Conservation (phyloP, 2,329 filamentous ascomycete species). For the Neofusicoccum umdonicola region DNA sequence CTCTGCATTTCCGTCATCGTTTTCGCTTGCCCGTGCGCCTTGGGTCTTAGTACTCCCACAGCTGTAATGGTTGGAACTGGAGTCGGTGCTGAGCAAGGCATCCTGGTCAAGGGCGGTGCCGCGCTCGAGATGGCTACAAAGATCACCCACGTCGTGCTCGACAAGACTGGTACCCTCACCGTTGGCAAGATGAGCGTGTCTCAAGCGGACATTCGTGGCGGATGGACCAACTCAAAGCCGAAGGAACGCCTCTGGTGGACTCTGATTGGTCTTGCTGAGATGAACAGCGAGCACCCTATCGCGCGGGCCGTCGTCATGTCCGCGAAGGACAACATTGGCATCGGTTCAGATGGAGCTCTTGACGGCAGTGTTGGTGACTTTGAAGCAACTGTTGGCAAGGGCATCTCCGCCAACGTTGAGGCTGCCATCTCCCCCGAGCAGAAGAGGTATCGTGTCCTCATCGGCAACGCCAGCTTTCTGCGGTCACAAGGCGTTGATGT, state of each 20-base stretch:
- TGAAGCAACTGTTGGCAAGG: conserved; percentile 76
- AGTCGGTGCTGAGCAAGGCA: conserved; percentile 90
- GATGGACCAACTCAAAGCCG: conserved; percentile 69
- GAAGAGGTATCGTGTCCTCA: conserved; percentile 71
- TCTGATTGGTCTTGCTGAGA: conserved; percentile 91
- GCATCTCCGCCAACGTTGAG: conserved; percentile 79
- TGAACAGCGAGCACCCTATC: conserved; percentile 92
- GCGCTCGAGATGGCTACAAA: conserved; percentile 88
- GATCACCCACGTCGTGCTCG: conserved; percentile 84
- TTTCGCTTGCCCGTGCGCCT: conserved; percentile 93
- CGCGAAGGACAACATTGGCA: conserved; percentile 71
- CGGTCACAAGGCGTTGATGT: conserved; percentile 67
- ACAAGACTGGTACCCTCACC: conserved; percentile 95
- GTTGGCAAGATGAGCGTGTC: conserved; percentile 94
- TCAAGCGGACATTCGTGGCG: conserved; percentile 61
- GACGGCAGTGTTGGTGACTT: conserved; percentile 87
- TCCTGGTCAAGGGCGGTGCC: conserved; percentile 94
- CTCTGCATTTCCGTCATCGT: conserved; percentile 98
- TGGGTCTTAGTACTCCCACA: conserved; percentile 93
- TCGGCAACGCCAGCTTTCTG: conserved; percentile 80
- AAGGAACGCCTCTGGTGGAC: conserved; percentile 85
- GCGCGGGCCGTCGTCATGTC: conserved; percentile 79
- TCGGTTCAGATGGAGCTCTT: conserved; percentile 69
- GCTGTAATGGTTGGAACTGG: conserved; percentile 99
- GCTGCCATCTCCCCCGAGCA: conserved; percentile 67